Evolutionary conservation across 1,284 basidiomycete genomes (phyloP).

Genomic region (Pterula multifida): DNA sequence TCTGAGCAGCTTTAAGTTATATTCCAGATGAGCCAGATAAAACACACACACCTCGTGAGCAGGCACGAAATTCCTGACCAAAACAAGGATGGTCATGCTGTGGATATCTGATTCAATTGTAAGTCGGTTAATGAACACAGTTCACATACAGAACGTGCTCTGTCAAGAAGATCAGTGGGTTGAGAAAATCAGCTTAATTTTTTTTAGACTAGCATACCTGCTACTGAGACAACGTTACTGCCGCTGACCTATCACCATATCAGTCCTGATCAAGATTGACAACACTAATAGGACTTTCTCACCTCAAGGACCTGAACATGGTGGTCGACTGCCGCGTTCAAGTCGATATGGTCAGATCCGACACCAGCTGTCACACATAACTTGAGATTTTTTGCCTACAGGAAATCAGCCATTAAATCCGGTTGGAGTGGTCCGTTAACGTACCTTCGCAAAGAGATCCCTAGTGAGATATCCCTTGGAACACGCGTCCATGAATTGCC

Average conservation of each 20-base stretch:
- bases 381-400: constrained; percentile 82
- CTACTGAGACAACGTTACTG: constrained; percentile 85
- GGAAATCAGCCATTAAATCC: constrained; percentile 4
- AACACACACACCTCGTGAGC: constrained; percentile 60
- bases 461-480: constrained; percentile 65
- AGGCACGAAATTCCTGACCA: constrained; percentile 81
- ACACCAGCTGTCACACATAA: constrained; percentile 91
- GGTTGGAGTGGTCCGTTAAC: constrained; percentile 3
- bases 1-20: constrained; percentile 26
- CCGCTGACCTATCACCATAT: constrained; percentile 43
- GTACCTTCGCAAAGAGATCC: constrained; percentile 61
- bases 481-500: not conserved
- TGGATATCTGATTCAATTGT: constrained; percentile 62
- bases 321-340: constrained; percentile 78
- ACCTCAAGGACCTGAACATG: constrained; percentile 76
- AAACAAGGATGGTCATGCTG: constrained; percentile 55
- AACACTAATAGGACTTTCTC: constrained; percentile 4
- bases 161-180: not conserved
- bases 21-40: not conserved
- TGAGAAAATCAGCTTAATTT: not conserved
- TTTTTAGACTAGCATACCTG: constrained; percentile 16
- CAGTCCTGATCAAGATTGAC: not conserved
- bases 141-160: constrained; percentile 60
- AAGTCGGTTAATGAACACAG: constrained; percentile 28
- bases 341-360: constrained; percentile 88